Percentiles rank a stretch among this genome's conserved stretches.
Conservation (phyloP, 805 yeast species). For the Millerago galiae region DNA sequence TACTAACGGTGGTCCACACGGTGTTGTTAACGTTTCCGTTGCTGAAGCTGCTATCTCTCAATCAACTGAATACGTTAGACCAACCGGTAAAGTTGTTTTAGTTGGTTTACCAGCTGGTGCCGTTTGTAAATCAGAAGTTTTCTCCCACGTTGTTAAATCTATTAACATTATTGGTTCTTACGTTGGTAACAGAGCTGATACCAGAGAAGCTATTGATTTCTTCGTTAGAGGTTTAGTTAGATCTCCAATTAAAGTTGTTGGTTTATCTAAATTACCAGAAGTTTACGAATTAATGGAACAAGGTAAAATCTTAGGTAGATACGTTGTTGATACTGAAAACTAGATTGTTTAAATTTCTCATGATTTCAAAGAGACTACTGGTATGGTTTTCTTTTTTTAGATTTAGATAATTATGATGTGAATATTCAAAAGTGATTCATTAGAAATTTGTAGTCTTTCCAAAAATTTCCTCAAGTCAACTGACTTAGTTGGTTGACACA, state of each 20-base stretch:
- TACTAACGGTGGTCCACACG: slow-evolving; percentile 66
- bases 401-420: background rate
- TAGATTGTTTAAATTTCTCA: slow-evolving; percentile 20
- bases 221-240: slow-evolving; percentile 63
- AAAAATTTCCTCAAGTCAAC: too few relatives aligned
- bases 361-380: background rate
- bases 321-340: slow-evolving; percentile 71
- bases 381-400: slow-evolving; percentile 3
- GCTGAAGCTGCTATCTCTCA: slow-evolving; percentile 47
- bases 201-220: slow-evolving; percentile 75
- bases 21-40: slow-evolving; percentile 34
- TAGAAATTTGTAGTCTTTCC: background rate
- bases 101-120: slow-evolving; percentile 64
- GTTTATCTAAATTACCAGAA: slow-evolving; percentile 61
- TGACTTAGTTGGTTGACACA: background rate
- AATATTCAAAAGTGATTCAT: slow-evolving; percentile 1
- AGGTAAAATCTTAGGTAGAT: slow-evolving; percentile 82
- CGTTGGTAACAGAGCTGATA: slow-evolving; percentile 86
- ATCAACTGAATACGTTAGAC: slow-evolving; percentile 48
- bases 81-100: slow-evolving; percentile 52
- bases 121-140: slow-evolving; percentile 43
- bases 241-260: slow-evolving; percentile 70
- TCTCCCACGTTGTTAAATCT: slow-evolving; percentile 49
- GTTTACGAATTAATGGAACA: slow-evolving; percentile 75
- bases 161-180: slow-evolving; percentile 63